phyloP scores from a whole-genome alignment of 2,329 filamentous ascomycete species.

The Shiraia bambusicola region DNA sequence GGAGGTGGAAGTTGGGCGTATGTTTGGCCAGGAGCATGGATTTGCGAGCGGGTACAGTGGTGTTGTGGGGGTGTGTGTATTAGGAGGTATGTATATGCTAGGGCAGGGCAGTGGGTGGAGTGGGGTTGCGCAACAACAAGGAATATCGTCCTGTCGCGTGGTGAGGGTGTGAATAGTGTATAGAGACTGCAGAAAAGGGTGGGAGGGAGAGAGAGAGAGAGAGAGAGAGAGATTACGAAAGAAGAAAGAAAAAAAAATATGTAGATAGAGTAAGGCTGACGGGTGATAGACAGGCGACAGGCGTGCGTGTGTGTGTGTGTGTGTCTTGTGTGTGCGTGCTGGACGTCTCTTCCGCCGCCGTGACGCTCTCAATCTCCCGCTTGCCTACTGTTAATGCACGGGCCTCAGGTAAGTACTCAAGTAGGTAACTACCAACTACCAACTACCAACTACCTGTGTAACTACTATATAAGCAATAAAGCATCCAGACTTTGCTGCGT shows the following conservation, averaged over 20 bases:
- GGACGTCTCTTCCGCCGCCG: too few species aligned
- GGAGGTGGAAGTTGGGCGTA: conserved; percentile 20
- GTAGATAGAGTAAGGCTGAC: conserved; percentile 24
- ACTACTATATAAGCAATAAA: too few species aligned
- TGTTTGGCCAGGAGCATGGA: conserved; percentile 33
- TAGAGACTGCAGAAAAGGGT: conserved; percentile 4
- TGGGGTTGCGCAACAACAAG: conserved; percentile 7
- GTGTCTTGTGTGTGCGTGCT: too few species aligned
- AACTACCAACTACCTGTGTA: too few species aligned
- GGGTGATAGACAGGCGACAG: conserved; percentile 14
- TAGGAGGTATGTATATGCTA: conserved; percentile 4
- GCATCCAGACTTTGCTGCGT: too few species aligned
- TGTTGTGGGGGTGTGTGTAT: conserved; percentile 30
- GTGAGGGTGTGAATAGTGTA: conserved; percentile 4
- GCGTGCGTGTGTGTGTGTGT: too few species aligned
- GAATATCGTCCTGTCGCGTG: conserved; percentile 1
- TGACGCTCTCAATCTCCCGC: too few species aligned
- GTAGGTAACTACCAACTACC: too few species aligned
- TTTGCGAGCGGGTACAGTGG: conserved; percentile 29
- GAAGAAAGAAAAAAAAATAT: conserved; percentile 12
- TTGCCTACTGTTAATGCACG: too few species aligned
- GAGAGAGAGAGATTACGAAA: conserved; percentile 15
- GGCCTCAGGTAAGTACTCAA: too few species aligned
- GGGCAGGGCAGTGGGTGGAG: neutral
- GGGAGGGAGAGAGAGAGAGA: conserved; percentile 10